Evolutionary conservation across 2,329 filamentous ascomycete species (phyloP).

Genomic region (Penicillium concentricum): DNA sequence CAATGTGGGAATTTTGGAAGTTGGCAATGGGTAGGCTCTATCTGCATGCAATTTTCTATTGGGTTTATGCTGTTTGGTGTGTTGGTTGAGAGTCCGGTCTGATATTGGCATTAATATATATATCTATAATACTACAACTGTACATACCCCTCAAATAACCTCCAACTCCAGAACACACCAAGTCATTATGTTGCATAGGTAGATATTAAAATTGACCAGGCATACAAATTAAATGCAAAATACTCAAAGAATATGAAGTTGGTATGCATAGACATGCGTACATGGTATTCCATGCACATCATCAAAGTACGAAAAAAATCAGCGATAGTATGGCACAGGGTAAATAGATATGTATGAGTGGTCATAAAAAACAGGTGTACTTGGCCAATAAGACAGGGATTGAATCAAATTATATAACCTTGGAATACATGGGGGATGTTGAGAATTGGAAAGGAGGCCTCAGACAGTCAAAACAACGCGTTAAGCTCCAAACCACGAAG

Average conservation of each 20-base stretch:
- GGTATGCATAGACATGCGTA: no score
- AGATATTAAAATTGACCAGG: background rate
- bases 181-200: background rate
- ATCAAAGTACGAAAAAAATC: background rate
- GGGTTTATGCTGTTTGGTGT: fast-evolving
- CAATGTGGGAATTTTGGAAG: fast-evolving
- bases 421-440: background rate
- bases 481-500: background rate
- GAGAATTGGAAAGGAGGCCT: background rate
- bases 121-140: no score
- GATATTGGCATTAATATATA: background rate
- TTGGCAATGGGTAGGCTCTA: fast-evolving
- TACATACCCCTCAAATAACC: background rate
- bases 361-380: background rate
- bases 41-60: background rate
- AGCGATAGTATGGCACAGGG: no score
- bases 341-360: background rate
- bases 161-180: background rate
- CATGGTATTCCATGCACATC: background rate
- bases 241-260: background rate
- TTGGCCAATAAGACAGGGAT: background rate
- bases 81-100: background rate
- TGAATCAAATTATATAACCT: background rate
- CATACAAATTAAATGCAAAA: background rate
- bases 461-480: background rate